Evolutionary conservation across 2,329 filamentous ascomycete species (phyloP), one percentile per base, ranked within the genome.

Genomic region (Epichloe aotearoae): DNA sequence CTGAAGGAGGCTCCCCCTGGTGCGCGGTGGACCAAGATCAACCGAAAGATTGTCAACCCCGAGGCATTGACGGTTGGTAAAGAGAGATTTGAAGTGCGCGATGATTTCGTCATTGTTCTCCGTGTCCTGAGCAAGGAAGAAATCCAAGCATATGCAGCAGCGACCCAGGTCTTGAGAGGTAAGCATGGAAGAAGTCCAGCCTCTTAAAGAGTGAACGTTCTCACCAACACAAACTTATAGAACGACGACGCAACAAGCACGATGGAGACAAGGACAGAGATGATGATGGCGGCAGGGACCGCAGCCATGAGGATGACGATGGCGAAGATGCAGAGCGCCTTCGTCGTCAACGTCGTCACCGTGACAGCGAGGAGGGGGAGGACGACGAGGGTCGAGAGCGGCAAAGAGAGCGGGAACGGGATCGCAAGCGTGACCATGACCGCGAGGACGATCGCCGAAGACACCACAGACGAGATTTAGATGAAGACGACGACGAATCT

Each of bases 21-120:
- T 52, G 90, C 90, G 36, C 80, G 88, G 50, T 96, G 90, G 90
- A 96, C 90, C 45, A 95, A 93, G 70, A 90, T 97, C 62, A 87
- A 85, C 63, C 82, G 90, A 51, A 82, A 84, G 57, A 77, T 95
- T 50, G 90, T 97, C 59, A 96, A 94, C 58, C 89, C 90, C 0
- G 86, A 91, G 58, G 89, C 90, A 0, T 70, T 97, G 45, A 85
- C 87, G 52, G 77, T 86, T 54, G 86, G 86, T n/a, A 86, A 93
- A 59, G 90, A 96, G 69, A 77, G 91, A 33, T 97, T 86, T 58
- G 91, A 97, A 67, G 86, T 94, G 59, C 80, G 89, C n/a, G 80
- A 89, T 53, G 89, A 95, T 61, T 94, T 89, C 65, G 89, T 97
- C 53, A 95, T 96, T 64, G 89, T 96, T 2, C 73, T 97, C 51